Evolutionary conservation across 345 rosid genomes (phyloP).

Genomic region (Erucastrum elatum): DNA sequence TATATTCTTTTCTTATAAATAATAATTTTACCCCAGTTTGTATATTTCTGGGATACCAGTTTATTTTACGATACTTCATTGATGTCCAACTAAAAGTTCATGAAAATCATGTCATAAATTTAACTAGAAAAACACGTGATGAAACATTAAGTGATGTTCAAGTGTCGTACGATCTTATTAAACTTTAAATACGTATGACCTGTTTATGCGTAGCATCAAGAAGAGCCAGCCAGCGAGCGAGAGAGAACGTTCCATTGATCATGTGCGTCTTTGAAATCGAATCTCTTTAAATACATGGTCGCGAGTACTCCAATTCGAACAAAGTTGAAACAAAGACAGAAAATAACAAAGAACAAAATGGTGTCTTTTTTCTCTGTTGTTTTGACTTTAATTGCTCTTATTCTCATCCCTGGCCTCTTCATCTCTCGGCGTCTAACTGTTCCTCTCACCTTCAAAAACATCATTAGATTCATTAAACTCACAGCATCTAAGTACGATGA

Average conservation of each 20-base stretch:
- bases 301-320: neutral
- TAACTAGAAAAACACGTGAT: no score
- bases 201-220: no score
- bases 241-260: slow-evolving; percentile 9
- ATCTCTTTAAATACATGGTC: neutral
- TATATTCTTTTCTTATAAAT: no score
- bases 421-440: slow-evolving; percentile 11
- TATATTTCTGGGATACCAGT: no score
- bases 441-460: slow-evolving; percentile 6
- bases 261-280: slow-evolving; percentile 21
- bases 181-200: no score
- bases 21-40: no score
- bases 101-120: no score
- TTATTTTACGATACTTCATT: no score
- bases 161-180: no score
- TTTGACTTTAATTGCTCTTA: slow-evolving; percentile 18
- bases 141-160: no score
- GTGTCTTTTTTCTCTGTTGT: slow-evolving; percentile 11
- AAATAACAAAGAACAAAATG: neutral
- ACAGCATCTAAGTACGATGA: slow-evolving; percentile 5
- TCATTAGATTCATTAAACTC: slow-evolving; percentile 17
- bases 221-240: neutral
- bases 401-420: slow-evolving; percentile 15
- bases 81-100: no score
- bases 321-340: neutral